Base-by-base conservation (phyloP, 345 rosid genomes). In the Theobroma cacao region DNA sequence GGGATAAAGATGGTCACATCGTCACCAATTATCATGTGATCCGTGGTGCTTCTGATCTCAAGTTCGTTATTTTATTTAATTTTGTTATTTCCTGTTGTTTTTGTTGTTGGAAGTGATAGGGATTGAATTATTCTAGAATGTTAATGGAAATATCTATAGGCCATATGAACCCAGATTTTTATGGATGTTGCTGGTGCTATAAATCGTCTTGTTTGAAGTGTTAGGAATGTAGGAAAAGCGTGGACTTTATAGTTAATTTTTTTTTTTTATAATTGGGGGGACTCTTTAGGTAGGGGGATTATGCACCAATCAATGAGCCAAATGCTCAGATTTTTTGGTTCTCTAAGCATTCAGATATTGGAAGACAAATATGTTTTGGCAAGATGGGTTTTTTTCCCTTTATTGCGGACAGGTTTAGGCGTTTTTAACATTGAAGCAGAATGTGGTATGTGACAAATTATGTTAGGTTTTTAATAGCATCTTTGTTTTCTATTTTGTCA, bases 21-120 rank as follows among this genome's bases (percentile, higher is more conserved):
- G 99, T 95, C 75, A 95, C 99, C 67, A 95, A 95, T 82, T 95
- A 87, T 82, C 99, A 93, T 75, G 98, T 95, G 56, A 95, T 95
- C 70, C 97, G 99, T 47, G 98, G 95, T 40, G 99, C 99, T 80
- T 95, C 99, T 79, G 99, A 95, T 87, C 92, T 95, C 91, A 92
- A 82, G 99, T 95, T 74, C 20, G 87, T 85, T 38, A 45, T 2
- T 24, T 77, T 79, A 24, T 12, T 52, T 31, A 48, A 15, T 7
- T 40, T 7, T 64, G 28, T 47, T 20, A 5, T 24, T 50, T 38
- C 48, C 26, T 55, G 30, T 13, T 66, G 28, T 28, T 38, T 15
- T 11, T 1, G 7, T 4, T 22, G 18, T 13, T 67, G 50, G 14
- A 22, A 2, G 12, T 58, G 20, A 5, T 66, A 28, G 34, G 41